Evolutionary conservation across 306 rosid species (phyloP), one percentile per base, ranked within the genome.

Genomic region (Vigna trinervia): DNA sequence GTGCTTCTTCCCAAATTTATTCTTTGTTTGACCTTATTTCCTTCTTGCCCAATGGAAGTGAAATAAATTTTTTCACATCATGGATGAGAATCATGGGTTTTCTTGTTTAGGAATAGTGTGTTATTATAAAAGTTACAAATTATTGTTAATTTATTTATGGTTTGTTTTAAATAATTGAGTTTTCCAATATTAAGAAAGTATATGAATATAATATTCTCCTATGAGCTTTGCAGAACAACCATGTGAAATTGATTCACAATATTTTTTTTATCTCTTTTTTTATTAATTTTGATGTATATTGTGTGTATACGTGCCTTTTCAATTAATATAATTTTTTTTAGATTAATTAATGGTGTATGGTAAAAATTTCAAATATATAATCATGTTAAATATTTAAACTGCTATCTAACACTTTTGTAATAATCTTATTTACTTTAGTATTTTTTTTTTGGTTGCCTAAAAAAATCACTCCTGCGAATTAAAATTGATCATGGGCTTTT

Each of bases 11-110:
- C 48, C 9, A 45, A 59, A 2, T 45, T 59, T 59, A 60, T 74
- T 74, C 59, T 22, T 20, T 45, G 22, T 74, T 60, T 74, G 22
- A 47, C 70, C 60, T 38, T 36, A 4, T 58, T 58, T 7, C 53
- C 5, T 56, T 20, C 8, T 26, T 58, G 26, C 11, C 32, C 8
- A 17, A 43, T 15, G 48, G 36, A 6, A 59, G 8, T 28, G 19
- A 45, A 53, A 23, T 58, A 15, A 58, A 8, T 17, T 58, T 57
- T 30, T 19, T 59, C 45, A 22, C 78, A 26, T 41, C 5, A 5
- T 22, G 45, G 11, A 69, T 4, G 17, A 58, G 63, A 58, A 58
- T 50, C 41, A 23, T 19, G 15, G 13, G 2, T 6, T 4, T 65
- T 39, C 12, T 64, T 64, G 9, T 4, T 64, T 64, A 8, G 2